Base-by-base conservation (phyloP, 2,329 filamentous ascomycete species). In the Cladophialophora bantiana region DNA sequence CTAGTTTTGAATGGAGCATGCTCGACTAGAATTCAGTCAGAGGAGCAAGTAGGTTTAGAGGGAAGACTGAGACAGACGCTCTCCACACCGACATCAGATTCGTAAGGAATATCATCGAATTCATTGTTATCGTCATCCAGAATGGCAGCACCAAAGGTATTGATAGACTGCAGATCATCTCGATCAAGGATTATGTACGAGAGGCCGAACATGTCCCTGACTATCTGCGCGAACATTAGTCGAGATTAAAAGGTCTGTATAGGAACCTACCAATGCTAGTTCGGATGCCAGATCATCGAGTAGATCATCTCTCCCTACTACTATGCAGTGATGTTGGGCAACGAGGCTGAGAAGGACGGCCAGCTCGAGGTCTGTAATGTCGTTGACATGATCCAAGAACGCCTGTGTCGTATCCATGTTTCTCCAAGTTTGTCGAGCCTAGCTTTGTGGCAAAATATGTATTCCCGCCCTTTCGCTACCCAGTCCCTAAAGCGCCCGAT, bases 281-380 rank as follows among this genome's bases (percentile, higher is more conserved):
- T 96, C 93, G 60, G 87, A 84, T 52, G 89, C 84, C n/a, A 96
- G 82, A 70, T 89, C 85, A 77, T 90, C 84, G 64, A 94, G 79
- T 60, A 83, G 80, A 40, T 86, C 81, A 4, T 81, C 77, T 2
- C 89, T 86, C 15, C 92, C 91, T 78, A 93, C 90, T 75, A 98
- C 88, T 73, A 98, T 88, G 80, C 93, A 97, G 78, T 98, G 94
- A 78, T 97, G 91, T 71, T 89, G 86, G 67, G 89, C 88, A 69
- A 93, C 85, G 59, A 98, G 86, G 75, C 90, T 94, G 59, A 97
- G 86, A 48, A 98, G 84, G 13, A 91, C 82, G 31, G 94, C 95
- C 67, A 98, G 87, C 80, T 97, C 94, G 48, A 97, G 84, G 80
- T 97, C 94, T 74, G 90, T 91, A 70, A 98, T 84, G 72, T 88